Conservation (phyloP, 768 basidiomycete species). For the Gloeostereum incarnatum region DNA sequence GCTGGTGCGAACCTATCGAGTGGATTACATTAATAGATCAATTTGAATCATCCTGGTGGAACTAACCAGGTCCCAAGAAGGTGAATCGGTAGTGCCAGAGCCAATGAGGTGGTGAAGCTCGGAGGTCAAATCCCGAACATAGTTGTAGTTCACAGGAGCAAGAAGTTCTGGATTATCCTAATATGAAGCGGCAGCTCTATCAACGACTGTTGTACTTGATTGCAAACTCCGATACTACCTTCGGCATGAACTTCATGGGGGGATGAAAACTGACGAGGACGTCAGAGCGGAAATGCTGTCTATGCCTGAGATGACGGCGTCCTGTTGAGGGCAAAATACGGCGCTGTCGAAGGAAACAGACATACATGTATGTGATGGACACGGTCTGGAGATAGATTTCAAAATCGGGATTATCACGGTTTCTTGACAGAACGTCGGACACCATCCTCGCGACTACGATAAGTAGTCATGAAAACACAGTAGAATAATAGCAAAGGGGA, state of each 20-base stretch:
- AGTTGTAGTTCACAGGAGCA: slow-evolving; percentile 50
- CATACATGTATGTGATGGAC: slow-evolving; percentile 76
- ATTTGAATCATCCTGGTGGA: too few species aligned
- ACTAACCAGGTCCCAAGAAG: slow-evolving; percentile 75
- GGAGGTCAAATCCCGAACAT: slow-evolving; percentile 51
- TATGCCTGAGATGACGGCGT: slow-evolving; percentile 53
- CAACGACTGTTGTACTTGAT: not conserved
- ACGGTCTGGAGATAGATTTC: slow-evolving; percentile 67
- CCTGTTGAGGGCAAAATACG: slow-evolving; percentile 1
- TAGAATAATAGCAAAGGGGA: slow-evolving; percentile 1
- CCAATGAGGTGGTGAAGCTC: slow-evolving; percentile 62
- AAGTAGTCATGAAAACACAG: not conserved
- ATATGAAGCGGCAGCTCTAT: not conserved
- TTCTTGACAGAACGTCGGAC: slow-evolving; percentile 66
- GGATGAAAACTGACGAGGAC: slow-evolving; percentile 77
- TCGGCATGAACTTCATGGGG: slow-evolving; percentile 56
- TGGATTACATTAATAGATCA: too few species aligned
- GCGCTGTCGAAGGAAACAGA: not conserved
- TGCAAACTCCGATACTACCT: slow-evolving; percentile 25
- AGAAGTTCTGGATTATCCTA: slow-evolving; percentile 68
- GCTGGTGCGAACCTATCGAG: slow-evolving; percentile 64
- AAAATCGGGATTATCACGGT: slow-evolving; percentile 59
- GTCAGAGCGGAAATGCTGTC: slow-evolving; percentile 82
- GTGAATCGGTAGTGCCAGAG: slow-evolving; percentile 74
- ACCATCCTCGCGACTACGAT: slow-evolving; percentile 67